Evolutionary conservation across 83 land plant species (phyloP), one percentile per base, ranked within the genome.

Genomic region (Picea mariana): DNA sequence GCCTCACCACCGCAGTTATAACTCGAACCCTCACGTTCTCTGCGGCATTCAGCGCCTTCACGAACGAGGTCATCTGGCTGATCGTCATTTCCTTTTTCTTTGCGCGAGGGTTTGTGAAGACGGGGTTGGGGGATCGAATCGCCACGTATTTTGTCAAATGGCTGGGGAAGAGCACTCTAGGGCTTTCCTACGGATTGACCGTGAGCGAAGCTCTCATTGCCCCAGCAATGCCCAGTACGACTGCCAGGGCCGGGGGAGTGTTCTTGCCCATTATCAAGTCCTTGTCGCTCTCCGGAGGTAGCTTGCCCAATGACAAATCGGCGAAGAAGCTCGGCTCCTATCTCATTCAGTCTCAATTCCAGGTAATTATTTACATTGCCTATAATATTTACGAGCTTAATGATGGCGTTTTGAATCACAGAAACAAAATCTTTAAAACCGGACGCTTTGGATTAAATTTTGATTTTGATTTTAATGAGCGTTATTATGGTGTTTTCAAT

Each of bases 201-300:
- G 12, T 96, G 13, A 92, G 99, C 77, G 99, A 98, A 86, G 92
- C 94, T 23, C 81, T 96, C 17, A 92, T 98, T 81, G 97, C 99
- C 7, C 99, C 99, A 9, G 99, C 99, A 9, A 98, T 98, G 99
- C 99, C 99, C 44, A 96, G 99, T 81, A 94, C 99, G 27, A 98
- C 99, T 11, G 99, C 99, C 16, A 86, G 99, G 55, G 99, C 64
- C 59, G 99, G 99, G 5, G 99, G 99, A 6, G 99, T 98, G 52
- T 98, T 96, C 82, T 78, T 96, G 88, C 99, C 99, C 4, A 96
- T 98, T 27, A 98, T 98, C 78, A 92, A 92, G 82, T 98, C 99
- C 4, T 60, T 98, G 78, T 91, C 99, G 3, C 86, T 93, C 9
- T 88, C 99, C 0, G 84, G 92, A 1, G 96, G 93, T 27, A 98